Evolutionary conservation across 805 yeast genomes (phyloP), one percentile per base, ranked within the genome.

Genomic region (Ogataea parapolymorpha): DNA sequence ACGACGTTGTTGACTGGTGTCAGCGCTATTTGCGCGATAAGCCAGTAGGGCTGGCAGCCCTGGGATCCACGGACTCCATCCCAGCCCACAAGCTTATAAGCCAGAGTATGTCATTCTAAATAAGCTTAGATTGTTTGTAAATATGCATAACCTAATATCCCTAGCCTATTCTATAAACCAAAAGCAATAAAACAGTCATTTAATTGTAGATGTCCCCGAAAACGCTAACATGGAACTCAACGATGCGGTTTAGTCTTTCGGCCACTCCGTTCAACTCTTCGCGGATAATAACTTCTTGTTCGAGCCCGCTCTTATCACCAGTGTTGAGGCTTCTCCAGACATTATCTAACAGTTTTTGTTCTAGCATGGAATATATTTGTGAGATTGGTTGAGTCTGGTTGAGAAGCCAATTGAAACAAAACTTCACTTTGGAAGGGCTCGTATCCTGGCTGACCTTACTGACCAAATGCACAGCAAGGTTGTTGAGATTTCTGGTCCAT

Each of bases 1-100:
- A 79, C 27, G 97, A 89, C 61, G 86, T 93, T 32, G 75, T 84
- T 26, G 71, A 75, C 47, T 95, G 97, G 95, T 95, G 96, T 32
- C 84, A 84, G 56, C 83, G 83, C 64, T 77, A 86, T 61, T 64
- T 90, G 41, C 71, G 80, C 59, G 78, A 79, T 51, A 85, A 82
- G 61, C 95, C 93, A 22, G 70, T 90, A 26, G 93, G 96, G 20
- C 68, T 91, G 44, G 93, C 95, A n/a, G 96, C 95, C 3, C 67
- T 90, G 36, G 99, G 99, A 27, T 82, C 87, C 49, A 80, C 85
- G 36, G 68, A 70, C 39, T 72, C 83, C 6, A 74, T 90, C 44
- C 93, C 95, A 20, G 71, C 81, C 18, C 80, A 83, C 59, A 57
- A 67, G 32, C 77, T 84, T 34, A 74, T 90, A 45, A 58, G 61